Percentiles rank a stretch among this genome's conserved stretches.
phyloP scores from a whole-genome alignment of 1,284 basidiomycete species.

The Flammula alnicola region DNA sequence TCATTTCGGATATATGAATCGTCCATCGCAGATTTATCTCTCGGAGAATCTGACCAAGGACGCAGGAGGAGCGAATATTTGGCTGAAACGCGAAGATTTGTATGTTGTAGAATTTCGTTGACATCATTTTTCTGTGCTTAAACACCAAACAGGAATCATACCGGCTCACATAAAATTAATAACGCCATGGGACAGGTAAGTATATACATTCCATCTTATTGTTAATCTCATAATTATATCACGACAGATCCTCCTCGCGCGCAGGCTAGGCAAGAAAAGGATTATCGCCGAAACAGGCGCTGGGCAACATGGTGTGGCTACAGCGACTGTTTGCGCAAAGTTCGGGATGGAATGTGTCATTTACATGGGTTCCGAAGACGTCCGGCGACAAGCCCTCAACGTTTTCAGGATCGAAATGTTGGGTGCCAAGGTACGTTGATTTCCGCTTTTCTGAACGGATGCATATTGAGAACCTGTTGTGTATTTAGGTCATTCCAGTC shows the following conservation, averaged over 20 bases:
- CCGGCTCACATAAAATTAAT: conserved; percentile 97
- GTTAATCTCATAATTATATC: too few species aligned
- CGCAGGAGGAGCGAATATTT: conserved; percentile 91
- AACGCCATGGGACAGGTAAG: conserved; percentile 88
- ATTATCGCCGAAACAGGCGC: conserved; percentile 99
- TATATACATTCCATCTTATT: conserved; percentile 20
- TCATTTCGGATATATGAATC: conserved; percentile 90
- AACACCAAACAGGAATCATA: too few species aligned
- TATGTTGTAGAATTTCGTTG: too few species aligned
- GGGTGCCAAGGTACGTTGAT: conserved; percentile 76
- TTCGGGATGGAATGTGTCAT: conserved; percentile 96
- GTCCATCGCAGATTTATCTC: conserved; percentile 77
- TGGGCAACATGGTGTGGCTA: conserved; percentile 98
- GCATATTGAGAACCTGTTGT: background rate
- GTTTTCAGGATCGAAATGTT: conserved; percentile 99
- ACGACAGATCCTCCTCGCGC: conserved; percentile 85
- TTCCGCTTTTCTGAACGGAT: background rate
- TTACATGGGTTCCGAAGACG: conserved; percentile 99
- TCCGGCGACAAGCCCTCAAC: conserved; percentile 92
- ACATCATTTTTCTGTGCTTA: too few species aligned
- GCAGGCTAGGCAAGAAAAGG: conserved; percentile 91
- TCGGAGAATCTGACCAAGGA: conserved; percentile 78
- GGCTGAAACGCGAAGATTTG: conserved; percentile 98
- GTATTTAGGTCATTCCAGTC: conserved; percentile 86
- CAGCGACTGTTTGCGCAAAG: conserved; percentile 96